Evolutionary conservation across 768 basidiomycete species (phyloP).

Genomic region (Leccinum ochraceum): DNA sequence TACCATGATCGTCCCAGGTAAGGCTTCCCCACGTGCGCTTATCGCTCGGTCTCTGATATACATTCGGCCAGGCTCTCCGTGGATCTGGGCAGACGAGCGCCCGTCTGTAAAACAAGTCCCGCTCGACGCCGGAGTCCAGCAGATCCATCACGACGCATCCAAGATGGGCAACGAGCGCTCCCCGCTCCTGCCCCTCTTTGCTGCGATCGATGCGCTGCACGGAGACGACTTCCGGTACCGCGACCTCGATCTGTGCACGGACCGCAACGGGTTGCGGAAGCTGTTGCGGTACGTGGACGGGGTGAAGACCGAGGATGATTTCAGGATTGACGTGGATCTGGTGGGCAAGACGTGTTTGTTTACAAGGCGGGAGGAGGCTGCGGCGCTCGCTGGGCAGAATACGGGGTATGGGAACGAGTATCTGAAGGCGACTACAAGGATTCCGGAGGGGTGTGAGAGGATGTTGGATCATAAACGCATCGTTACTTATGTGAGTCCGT

Average conservation of each 20-base stretch:
- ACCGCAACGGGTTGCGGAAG: conserved; percentile 67
- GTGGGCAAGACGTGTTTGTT: conserved; percentile 61
- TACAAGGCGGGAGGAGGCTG: conserved; percentile 52
- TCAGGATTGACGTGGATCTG: conserved; percentile 71
- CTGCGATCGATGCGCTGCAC: conserved; percentile 51
- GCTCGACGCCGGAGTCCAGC: conserved; percentile 50
- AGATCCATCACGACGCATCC: conserved; percentile 60
- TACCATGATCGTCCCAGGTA: conserved; percentile 55
- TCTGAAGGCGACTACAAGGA: conserved; percentile 53
- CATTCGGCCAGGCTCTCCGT: conserved; percentile 47
- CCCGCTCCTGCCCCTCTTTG: conserved; percentile 56
- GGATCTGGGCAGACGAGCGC: conserved; percentile 51
- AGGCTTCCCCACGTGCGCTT: conserved; percentile 1
- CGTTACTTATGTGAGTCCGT: conserved; percentile 55
- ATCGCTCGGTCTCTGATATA: not conserved
- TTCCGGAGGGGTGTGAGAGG: conserved; percentile 48
- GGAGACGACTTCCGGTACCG: conserved; percentile 24
- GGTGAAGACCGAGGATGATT: conserved; percentile 37
- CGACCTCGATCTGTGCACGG: conserved; percentile 53
- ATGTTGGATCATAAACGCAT: conserved; percentile 63
- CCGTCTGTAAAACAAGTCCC: conserved; percentile 55
- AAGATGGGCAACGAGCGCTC: conserved; percentile 36
- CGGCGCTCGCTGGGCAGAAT: conserved; percentile 19
- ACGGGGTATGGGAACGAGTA: conserved; percentile 62
- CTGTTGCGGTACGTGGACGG: conserved; percentile 52